Base-by-base conservation (phyloP, 2,329 filamentous ascomycete genomes). In the Tolypocladium tropicale region DNA sequence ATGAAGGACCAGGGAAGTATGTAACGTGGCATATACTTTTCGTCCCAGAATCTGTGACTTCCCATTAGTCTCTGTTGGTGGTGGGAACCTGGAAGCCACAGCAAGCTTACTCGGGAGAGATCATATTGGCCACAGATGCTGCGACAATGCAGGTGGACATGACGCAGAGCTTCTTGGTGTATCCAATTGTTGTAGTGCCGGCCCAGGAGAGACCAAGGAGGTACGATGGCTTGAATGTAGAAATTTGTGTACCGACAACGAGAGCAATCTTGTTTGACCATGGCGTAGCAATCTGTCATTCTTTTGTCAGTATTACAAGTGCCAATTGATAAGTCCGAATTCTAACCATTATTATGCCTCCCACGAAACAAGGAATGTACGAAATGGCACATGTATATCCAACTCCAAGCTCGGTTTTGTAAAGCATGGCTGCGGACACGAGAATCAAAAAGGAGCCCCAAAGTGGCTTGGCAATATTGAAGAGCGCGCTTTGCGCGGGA, bases 141-240 rank as follows among this genome's bases (percentile, higher is more conserved):
- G 62, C 60, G 16, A 64, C 58, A 33, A 64, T 54, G 23, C 61
- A 63, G 14, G 61, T 61, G 6, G 62, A 62, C 60, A 64, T 61
- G 18, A 64, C 55, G 39, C 55, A 58, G 2, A 63, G 59, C 51
- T 64, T 64, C 55, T 63, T 63, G 33, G 62, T 64, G 51, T 63
- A 62, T 23, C 62, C 62, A 11, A 55, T 58, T 3, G 62, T 64
- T 2, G 62, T 61, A 1, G 61, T 64, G 5, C 62, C 62, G 6
- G 64, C 64, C 64, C 64, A 67, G 25, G 62, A 64, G 12, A 67
- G 58, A 10, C 64, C 64, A 9, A 65, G 56, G 12, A 67, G 58
- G 49, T 66, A 67, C 2, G 64, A 67, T 1, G 64, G 64, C 56
- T 67, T 67, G 52, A 67, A 67, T 2, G 64, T 66, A 10, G 64